Evolutionary conservation across 129 eudicot genomes (phyloP).

Genomic region (Silybum marianum): DNA sequence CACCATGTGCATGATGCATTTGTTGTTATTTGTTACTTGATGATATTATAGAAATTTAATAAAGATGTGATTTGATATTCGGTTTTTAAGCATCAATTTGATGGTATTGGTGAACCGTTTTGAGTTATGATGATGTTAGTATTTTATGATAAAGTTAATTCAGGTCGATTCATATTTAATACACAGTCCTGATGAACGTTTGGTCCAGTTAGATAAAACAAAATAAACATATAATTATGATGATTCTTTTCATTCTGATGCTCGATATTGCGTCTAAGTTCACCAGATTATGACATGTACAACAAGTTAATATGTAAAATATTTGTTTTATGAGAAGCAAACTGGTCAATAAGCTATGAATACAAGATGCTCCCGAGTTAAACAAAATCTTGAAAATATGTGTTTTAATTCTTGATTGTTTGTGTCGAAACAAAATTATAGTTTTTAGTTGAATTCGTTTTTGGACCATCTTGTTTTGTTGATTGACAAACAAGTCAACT

Average conservation of each 20-base stretch:
- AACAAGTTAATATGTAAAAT: background rate
- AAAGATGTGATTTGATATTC: background rate
- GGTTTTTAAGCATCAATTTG: conserved; percentile 12
- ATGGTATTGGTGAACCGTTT: background rate
- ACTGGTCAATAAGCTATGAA: background rate
- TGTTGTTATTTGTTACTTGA: background rate
- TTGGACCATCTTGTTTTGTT: background rate
- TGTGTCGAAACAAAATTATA: background rate
- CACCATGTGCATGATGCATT: conserved; percentile 30
- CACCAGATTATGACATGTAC: background rate
- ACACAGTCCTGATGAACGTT: background rate
- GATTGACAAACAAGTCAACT: background rate
- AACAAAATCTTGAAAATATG: background rate
- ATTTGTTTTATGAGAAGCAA: background rate
- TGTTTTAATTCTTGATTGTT: background rate
- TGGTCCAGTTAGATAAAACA: background rate
- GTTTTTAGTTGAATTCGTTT: background rate
- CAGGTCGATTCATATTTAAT: background rate
- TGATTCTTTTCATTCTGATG: background rate
- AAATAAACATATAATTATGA: background rate
- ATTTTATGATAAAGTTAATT: background rate
- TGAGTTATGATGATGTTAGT: background rate
- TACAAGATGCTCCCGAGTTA: background rate
- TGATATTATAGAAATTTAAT: background rate
- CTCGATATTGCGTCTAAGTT: background rate